Percentiles rank a stretch among this genome's conserved stretches.
Conservation (phyloP, 2,329 filamentous ascomycete genomes). For the Fusarium oligoseptatum region DNA sequence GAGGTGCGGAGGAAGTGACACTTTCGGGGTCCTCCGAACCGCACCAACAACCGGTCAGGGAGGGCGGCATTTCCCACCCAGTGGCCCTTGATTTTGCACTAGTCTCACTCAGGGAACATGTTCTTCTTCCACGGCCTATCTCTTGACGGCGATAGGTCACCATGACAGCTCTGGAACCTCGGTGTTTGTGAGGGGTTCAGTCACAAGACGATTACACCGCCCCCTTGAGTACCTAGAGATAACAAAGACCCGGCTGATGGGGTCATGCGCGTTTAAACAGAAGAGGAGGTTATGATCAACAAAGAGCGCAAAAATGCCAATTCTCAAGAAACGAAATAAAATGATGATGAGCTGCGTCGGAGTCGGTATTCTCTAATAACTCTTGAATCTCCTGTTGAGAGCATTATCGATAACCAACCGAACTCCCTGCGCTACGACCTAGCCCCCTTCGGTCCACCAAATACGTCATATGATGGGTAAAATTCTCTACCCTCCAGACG, state of each 20-base stretch:
- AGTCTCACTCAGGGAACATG: neutral
- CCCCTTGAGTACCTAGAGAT: neutral
- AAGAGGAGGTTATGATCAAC: neutral
- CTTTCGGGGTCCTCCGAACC: neutral
- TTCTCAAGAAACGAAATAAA: neutral
- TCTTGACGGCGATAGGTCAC: neutral
- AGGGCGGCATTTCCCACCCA: neutral
- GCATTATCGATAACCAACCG: neutral
- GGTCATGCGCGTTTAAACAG: neutral
- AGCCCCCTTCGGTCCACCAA: neutral
- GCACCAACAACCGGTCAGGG: neutral
- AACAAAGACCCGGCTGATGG: neutral
- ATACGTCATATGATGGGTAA: neutral
- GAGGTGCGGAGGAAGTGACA: neutral
- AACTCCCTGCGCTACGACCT: neutral
- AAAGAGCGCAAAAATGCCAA: neutral
- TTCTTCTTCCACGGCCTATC: neutral
- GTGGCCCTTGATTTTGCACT: neutral
- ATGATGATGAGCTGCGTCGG: accelerated
- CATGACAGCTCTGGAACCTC: neutral
- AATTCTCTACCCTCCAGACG: neutral
- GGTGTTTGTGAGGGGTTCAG: neutral
- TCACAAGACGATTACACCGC: neutral
- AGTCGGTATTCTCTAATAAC: neutral
- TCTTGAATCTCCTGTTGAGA: neutral